Base-by-base conservation (phyloP, 352 stramenopile species). In the Globisporangium acanthophoron region DNA sequence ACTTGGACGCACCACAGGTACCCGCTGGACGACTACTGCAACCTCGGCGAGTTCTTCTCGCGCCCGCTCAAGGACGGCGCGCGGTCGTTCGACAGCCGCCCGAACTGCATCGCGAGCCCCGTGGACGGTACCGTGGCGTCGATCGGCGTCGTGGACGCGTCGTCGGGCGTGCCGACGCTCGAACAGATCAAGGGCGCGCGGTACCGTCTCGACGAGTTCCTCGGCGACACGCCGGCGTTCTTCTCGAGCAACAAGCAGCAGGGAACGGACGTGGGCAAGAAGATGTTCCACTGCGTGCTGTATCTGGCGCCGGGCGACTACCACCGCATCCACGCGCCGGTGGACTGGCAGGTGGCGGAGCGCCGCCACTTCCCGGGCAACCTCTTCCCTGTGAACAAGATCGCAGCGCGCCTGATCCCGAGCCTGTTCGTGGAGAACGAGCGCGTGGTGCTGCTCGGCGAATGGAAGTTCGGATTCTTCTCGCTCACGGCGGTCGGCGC, bases 271-370 rank as follows among this genome's bases (percentile, higher is more conserved):
- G 54, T 67, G 9, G 61, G 61, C 52, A 88, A 84, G 61, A 88
- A 87, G 51, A 57, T 93, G 52, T 93, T 71, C 54, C 77, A 93
- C 59, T 89, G 79, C 27, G 86, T 95, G 18, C 59, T 95, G 52
- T 95, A 95, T 59, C 74, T 95, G 12, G 84, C 84, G 20, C 86
- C 86, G 3, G 86, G 86, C 39, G 86, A 95, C 59, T 95, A 95
- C 72, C 86, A 95, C 58, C 86, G 84, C 65, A 92, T 95, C 61
- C 86, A 95, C 59, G 85, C 82, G 20, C 83, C 86, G 2, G 76
- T 85, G 40, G 74, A 93, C 65, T 95, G 84, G 84, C 64, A 61
- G 21, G 75, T 95, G 24, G 59, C 73, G 2, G 74, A 93, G 66
- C 76, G 84, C 51, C 79, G 84, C 15, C 84, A 95, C 44, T 95